Conservation (phyloP, 75 land plant species). For the Picea sitchensis region DNA sequence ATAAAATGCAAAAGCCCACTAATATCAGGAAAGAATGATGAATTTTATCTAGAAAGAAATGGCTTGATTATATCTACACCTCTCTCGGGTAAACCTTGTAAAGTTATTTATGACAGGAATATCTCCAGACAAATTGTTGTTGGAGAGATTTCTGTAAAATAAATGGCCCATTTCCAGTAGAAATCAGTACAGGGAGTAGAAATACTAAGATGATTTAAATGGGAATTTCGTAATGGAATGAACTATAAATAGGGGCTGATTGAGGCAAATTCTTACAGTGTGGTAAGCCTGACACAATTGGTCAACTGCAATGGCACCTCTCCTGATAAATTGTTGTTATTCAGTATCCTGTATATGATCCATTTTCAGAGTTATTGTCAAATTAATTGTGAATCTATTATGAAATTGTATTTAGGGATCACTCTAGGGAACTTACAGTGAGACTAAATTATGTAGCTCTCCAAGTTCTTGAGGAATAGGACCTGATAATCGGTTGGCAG, state of each 20-base stretch:
- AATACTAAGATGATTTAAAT: background rate
- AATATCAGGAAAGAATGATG: background rate
- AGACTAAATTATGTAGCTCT: slow-evolving; percentile 36
- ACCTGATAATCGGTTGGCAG: slow-evolving; percentile 44
- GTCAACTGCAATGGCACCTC: slow-evolving; percentile 52
- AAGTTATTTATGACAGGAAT: slow-evolving; percentile 78
- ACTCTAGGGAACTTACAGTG: slow-evolving; percentile 25
- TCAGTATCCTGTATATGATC: slow-evolving; percentile 48
- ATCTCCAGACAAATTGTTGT: slow-evolving; percentile 74
- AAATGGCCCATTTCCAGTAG: background rate
- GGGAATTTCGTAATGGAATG: background rate
- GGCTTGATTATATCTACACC: slow-evolving; percentile 31
- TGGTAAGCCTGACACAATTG: slow-evolving; percentile 72
- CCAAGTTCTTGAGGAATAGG: slow-evolving; percentile 56
- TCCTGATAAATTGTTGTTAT: slow-evolving; percentile 78
- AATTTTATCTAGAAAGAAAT: background rate
- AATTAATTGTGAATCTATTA: background rate
- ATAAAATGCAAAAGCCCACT: background rate
- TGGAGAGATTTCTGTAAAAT: slow-evolving; percentile 73
- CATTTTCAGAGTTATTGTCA: background rate
- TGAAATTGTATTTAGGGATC: background rate
- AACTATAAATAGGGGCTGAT: background rate
- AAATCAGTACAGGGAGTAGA: background rate
- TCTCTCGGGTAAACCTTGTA: slow-evolving; percentile 67
- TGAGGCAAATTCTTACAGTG: slow-evolving; percentile 42